Evolutionary conservation across 306 rosid species (phyloP), one percentile per base, ranked within the genome.

Genomic region (Castanea crenata): DNA sequence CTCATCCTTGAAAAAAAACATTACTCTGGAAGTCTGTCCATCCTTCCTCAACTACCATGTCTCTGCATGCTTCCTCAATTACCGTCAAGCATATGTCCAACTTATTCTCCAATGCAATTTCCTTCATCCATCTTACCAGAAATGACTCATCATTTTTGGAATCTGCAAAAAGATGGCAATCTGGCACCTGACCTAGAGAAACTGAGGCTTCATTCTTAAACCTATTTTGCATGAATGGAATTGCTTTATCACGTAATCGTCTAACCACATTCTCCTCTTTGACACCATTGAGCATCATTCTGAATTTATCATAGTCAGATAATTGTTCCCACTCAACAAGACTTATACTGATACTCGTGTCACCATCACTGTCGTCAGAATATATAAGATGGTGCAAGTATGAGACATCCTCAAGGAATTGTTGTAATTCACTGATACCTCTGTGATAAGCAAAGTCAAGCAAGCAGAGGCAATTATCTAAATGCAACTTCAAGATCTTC

Each of bases 401-500:
- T 6, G 82, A 80, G 83, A 88, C 89, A 82, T 95, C 97, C 79
- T 88, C 94, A 79, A 81, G 89, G 79, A 88, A 91, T 52, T 81
- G 86, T 83, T 89, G 90, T 86, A 93, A 81, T 87, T 93, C 94
- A 79, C 86, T 69, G 52, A 95, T 68, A 81, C 97, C 98, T 85
- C 90, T 95, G 52, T 81, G 87, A 78, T 73, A 83, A 71, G 97
- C 99, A 85, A 86, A 87, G 74, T 95, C 93, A 72, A 95, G 92
- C 88, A 95, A 85, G 85, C 83, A 75, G 65, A 95, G 88, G 85
- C 93, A 88, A 78, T 91, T 93, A 81, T 91, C 99, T 68, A 95
- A 93, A 90, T 82, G 92, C 98, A 81, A 89, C 83, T 83, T 96
- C 99, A 58, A 96, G 92, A 82, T 96, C 99, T 82, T 96, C 99